These are phyloP conservation scores for rapeseed (Brassica napus) DNA, from an alignment of 345 rosid species.

Conservation along the genomic window DNA sequence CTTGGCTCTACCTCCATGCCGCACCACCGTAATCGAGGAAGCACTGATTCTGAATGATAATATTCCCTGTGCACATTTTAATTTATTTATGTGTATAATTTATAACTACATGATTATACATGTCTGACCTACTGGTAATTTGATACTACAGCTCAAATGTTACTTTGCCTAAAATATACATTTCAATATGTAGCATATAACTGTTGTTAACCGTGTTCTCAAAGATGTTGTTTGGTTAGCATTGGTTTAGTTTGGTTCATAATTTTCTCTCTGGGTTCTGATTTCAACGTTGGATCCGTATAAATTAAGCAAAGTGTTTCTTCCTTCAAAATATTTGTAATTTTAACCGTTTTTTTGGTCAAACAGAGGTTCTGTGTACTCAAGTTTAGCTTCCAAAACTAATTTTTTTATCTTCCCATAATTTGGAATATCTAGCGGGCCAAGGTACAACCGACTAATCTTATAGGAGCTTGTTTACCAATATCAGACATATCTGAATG, in stretches of 20 bases:
- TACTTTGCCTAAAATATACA: neutral
- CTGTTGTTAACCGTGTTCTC: slow-evolving; percentile 8
- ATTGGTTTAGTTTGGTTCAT: slow-evolving; percentile 14
- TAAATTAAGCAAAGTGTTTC: slow-evolving; percentile 18
- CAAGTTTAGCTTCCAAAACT: neutral
- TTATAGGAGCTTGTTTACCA: too few species aligned
- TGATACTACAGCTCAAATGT: neutral
- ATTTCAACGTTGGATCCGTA: slow-evolving; percentile 36
- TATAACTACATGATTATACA: neutral
- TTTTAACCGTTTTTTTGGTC: neutral
- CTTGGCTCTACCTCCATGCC: slow-evolving; percentile 11
- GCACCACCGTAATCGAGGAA: slow-evolving; percentile 29
- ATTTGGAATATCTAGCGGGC: too few species aligned
- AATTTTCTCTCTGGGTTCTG: slow-evolving; percentile 30
- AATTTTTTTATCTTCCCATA: too few species aligned
- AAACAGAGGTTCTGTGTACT: neutral
- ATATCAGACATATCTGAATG: too few species aligned
- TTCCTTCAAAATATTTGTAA: neutral
- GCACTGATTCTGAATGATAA: slow-evolving; percentile 33
- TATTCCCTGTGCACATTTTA: neutral
- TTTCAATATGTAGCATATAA: neutral
- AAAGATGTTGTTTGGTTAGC: neutral
- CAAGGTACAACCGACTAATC: too few species aligned
- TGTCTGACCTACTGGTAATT: slow-evolving; percentile 25
- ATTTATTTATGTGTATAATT: slow-evolving; percentile 2